A percentile compares a stretch with the other conserved stretches of the same genome.
Evolutionary conservation across 345 rosid species (phyloP).

Genomic region (Populus tremula): DNA sequence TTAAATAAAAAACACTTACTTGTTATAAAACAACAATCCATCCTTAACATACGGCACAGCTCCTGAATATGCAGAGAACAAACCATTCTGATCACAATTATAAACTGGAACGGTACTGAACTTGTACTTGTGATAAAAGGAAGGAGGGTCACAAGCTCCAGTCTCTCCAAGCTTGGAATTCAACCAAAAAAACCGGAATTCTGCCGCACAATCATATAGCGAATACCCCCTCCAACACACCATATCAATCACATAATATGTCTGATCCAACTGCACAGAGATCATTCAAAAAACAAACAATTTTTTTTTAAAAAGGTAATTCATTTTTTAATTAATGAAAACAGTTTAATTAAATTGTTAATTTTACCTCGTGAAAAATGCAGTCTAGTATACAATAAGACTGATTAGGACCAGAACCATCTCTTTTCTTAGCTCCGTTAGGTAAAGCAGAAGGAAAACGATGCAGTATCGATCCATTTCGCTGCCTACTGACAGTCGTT

Average conservation of each 20-base stretch:
- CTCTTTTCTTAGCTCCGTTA: conserved; percentile 67
- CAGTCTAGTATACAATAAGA: conserved; percentile 87
- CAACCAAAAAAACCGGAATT: conserved; percentile 92
- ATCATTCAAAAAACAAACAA: neutral
- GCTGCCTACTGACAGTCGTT: conserved; percentile 68
- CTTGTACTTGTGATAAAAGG: conserved; percentile 61
- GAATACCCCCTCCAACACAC: conserved; percentile 93
- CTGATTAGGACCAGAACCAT: conserved; percentile 58
- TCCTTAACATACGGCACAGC: conserved; percentile 71
- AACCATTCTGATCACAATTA: conserved; percentile 69
- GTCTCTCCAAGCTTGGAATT: conserved; percentile 87
- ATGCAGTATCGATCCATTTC: conserved; percentile 72
- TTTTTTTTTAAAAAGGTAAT: neutral
- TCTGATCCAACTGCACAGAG: conserved; percentile 64
- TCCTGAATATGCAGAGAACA: conserved; percentile 59
- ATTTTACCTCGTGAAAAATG: conserved; percentile 82
- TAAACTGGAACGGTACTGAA: conserved; percentile 60
- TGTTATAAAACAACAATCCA: conserved; percentile 84
- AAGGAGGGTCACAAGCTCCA: conserved; percentile 76
- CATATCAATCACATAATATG: conserved; percentile 89
- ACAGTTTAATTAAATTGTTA: neutral
- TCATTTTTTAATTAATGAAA: too few species aligned
- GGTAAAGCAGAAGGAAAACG: conserved; percentile 86
- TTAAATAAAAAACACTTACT: conserved; percentile 42
- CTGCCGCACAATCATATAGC: conserved; percentile 81